A percentile compares a stretch with the other conserved stretches of the same genome.
These are phyloP conservation scores for Gnomoniopsis sp. DNA, from an alignment of 2,329 filamentous ascomycete species.

Conservation along the genomic window DNA sequence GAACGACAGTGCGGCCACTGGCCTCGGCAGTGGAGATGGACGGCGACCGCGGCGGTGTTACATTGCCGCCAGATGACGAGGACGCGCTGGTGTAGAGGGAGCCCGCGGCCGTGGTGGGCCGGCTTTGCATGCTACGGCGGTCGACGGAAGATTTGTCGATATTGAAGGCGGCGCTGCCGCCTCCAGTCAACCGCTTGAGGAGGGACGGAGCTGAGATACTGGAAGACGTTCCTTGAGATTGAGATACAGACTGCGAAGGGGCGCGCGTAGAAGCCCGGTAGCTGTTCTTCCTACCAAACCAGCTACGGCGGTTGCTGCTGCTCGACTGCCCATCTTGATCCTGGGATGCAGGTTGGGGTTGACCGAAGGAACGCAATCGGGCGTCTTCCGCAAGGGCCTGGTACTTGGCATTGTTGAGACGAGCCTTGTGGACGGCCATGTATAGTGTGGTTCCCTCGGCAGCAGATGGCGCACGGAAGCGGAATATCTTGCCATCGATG, in stretches of 20 bases:
- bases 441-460: conserved; percentile 82
- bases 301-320: conserved; percentile 47
- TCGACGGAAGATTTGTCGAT: conserved; percentile 75
- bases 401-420: conserved; percentile 90
- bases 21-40: conserved; percentile 54
- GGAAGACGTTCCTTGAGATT: conserved; percentile 67
- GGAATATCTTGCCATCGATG: conserved; percentile 71
- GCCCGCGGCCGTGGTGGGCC: conserved; percentile 49
- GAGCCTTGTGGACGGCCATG: conserved; percentile 78
- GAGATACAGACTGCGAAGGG: conserved; percentile 59
- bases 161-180: conserved; percentile 72
- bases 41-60: conserved; percentile 52
- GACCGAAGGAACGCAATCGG: conserved; percentile 69
- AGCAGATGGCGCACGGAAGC: conserved; percentile 77
- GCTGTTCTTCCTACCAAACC: conserved; percentile 63
- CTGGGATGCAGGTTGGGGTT: conserved; percentile 45
- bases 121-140: conserved; percentile 34
- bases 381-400: conserved; percentile 64
- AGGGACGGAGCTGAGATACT: conserved; percentile 70
- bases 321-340: conserved; percentile 41
- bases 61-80: conserved; percentile 43
- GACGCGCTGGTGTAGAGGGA: conserved; percentile 61
- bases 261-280: conserved; percentile 61
- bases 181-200: conserved; percentile 70
- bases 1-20: conserved; percentile 48